Evolutionary conservation across 1,139 yeast genomes (phyloP).

Genomic region (Spencermartinsiella ligniputridi): DNA sequence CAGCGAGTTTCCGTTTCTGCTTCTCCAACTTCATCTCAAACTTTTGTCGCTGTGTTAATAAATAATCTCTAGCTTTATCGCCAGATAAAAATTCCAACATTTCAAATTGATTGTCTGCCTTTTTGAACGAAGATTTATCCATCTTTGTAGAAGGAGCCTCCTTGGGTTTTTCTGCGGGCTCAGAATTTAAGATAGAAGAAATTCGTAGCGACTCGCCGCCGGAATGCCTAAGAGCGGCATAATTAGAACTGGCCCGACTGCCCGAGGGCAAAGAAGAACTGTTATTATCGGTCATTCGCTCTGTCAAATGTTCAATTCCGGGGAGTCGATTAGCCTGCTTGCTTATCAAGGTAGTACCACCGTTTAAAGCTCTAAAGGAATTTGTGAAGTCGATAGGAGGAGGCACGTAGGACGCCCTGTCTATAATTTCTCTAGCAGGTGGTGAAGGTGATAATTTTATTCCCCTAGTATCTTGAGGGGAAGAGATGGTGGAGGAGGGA

Average conservation of each 20-base stretch:
- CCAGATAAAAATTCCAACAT: constrained; percentile 28
- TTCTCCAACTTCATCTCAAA: constrained; percentile 30
- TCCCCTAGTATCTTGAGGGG: not conserved
- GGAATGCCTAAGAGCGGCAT: constrained; percentile 1
- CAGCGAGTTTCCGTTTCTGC: constrained; percentile 24
- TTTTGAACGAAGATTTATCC: not conserved
- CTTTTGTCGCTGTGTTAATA: constrained; percentile 31
- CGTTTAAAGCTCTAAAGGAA: constrained; percentile 21
- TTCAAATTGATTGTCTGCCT: constrained; percentile 18
- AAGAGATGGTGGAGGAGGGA: not conserved
- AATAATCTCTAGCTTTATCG: constrained; percentile 30
- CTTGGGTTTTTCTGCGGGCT: constrained; percentile 1
- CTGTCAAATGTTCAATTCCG: not conserved
- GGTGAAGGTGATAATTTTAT: not conserved
- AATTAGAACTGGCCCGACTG: constrained; percentile 1
- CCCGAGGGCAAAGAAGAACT: not conserved
- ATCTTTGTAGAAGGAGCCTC: constrained; percentile 13
- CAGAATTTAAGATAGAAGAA: constrained; percentile 21
- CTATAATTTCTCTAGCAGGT: not conserved
- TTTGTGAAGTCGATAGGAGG: constrained; percentile 34
- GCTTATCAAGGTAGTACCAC: not conserved
- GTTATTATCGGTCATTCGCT: not conserved
- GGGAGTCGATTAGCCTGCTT: not conserved
- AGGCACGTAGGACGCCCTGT: constrained; percentile 17
- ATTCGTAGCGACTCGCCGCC: constrained; percentile 16